Base-by-base conservation (phyloP, 1,284 basidiomycete genomes). In the Cutaneotrichosporon arboriforme region DNA sequence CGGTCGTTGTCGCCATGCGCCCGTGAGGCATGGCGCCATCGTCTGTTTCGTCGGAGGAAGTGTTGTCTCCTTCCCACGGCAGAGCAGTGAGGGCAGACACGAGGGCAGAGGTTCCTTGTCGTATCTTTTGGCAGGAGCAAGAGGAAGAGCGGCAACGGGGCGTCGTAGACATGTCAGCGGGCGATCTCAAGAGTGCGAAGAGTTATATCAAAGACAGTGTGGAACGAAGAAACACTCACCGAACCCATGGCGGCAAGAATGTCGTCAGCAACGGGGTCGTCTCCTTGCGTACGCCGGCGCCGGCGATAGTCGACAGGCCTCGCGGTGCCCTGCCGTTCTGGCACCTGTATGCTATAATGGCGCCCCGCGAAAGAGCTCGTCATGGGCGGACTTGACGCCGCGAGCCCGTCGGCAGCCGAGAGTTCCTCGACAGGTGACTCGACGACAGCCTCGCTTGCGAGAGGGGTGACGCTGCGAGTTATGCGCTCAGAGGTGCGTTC, bases 31-130 rank as follows among this genome's bases (percentile, higher is more conserved):
- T 55, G 15, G 17, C 52, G 20, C 47, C 49, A 31, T 45, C 62
- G 17, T 62, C 62, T 18, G 54, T 61, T 34, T 61, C 34, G 33
- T 51, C 7, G 18, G 50, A 17, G 40, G 56, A 58, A 1, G 43
- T 20, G 20, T 61, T 63, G 20, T 67, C 66, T 9, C 40, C 61
- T 10, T 74, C 69, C 65, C 65, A 66, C 3, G 71, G 69, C 13
- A 74, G 23, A 1, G 71, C 68, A 10, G 68, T 68, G 23, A 74
- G 55, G 3, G 71, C 71, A 1, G 71, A 72, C 22, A 74, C 59
- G 23, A 74, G 63, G n/a, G 71, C 70, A 4, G 71, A 72, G 14
- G 70, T 66, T 14, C 71, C 71, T 65, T 69, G 68, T 15, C 65
- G 68, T 31, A 68, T 65, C 70, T 74, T 52, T 22, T 26, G 44